Percentiles rank a stretch among this genome's conserved stretches.
These are phyloP conservation scores for Ceriops tagal DNA, from an alignment of 345 rosid genomes.

Conservation along the genomic window DNA sequence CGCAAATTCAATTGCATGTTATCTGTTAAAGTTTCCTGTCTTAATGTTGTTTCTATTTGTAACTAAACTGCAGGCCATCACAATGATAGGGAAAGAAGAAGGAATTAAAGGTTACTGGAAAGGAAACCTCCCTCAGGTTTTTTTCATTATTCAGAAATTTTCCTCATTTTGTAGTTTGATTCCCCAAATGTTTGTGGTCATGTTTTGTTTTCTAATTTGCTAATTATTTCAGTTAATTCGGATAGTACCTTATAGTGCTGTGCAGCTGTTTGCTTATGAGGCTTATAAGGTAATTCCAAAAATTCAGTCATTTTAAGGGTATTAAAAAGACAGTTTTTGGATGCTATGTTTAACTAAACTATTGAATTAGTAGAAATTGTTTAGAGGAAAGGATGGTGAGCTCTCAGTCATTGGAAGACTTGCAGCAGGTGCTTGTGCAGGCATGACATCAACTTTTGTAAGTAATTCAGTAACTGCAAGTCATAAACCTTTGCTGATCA, in stretches of 20 bases:
- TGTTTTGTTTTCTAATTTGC: slow-evolving; percentile 13
- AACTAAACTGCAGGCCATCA: slow-evolving; percentile 54
- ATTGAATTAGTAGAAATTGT: slow-evolving; percentile 62
- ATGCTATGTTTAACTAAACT: slow-evolving; percentile 12
- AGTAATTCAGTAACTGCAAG: slow-evolving; percentile 26
- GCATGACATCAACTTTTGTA: slow-evolving; percentile 98
- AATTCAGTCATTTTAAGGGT: neutral
- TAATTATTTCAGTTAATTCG: slow-evolving; percentile 67
- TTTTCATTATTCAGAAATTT: slow-evolving; percentile 3
- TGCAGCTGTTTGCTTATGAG: slow-evolving; percentile 93
- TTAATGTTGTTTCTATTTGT: slow-evolving; percentile 8
- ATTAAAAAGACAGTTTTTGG: neutral
- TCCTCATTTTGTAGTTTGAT: neutral
- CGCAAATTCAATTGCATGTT: neutral
- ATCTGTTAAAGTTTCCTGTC: neutral
- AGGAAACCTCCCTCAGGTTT: slow-evolving; percentile 97
- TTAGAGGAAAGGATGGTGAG: slow-evolving; percentile 68
- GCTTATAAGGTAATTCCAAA: slow-evolving; percentile 63
- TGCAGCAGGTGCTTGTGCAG: slow-evolving; percentile 98
- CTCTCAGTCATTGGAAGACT: slow-evolving; percentile 90
- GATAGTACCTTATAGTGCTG: slow-evolving; percentile 87
- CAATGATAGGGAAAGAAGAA: slow-evolving; percentile 77
- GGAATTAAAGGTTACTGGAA: slow-evolving; percentile 99
- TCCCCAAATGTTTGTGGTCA: neutral
- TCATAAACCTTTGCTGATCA: neutral